These are phyloP conservation scores for Neurospora sp. DNA, from an alignment of 495 filamentous ascomycete species.

Conservation along the genomic window DNA sequence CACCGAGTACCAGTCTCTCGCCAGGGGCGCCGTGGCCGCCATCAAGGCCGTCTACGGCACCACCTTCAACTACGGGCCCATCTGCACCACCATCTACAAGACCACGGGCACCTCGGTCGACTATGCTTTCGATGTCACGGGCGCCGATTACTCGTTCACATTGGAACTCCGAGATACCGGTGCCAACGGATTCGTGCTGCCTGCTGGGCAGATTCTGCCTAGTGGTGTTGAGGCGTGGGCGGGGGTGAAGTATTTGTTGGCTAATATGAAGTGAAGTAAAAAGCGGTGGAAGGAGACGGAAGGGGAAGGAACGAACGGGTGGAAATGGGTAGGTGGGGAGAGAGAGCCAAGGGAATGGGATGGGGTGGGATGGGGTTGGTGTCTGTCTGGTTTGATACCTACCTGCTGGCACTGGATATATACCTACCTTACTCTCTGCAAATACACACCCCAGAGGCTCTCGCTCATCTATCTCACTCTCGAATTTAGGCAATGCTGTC, in stretches of 20 bases:
- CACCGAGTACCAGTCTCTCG: conserved; percentile 34
- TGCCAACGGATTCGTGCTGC: conserved; percentile 48
- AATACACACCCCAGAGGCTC: too few species aligned
- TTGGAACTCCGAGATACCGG: conserved; percentile 36
- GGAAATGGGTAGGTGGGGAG: too few species aligned
- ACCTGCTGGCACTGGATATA: too few species aligned
- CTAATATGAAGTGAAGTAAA: conserved; percentile 26
- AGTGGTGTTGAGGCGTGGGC: conserved; percentile 43
- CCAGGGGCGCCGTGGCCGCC: conserved; percentile 27
- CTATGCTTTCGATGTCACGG: conserved; percentile 41
- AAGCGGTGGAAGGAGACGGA: too few species aligned
- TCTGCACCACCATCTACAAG: conserved; percentile 50
- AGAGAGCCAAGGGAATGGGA: too few species aligned
- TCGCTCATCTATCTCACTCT: too few species aligned
- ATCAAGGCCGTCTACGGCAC: conserved; percentile 41
- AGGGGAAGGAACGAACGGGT: too few species aligned
- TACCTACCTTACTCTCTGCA: too few species aligned
- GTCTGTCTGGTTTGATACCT: too few species aligned
- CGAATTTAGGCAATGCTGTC: too few species aligned
- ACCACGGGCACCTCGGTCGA: conserved; percentile 46
- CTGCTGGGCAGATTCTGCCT: conserved; percentile 45
- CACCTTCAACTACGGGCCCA: conserved; percentile 40
- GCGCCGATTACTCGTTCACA: conserved; percentile 45
- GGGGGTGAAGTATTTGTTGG: conserved; percentile 42
- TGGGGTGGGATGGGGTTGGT: too few species aligned